Evolutionary conservation across 768 basidiomycete genomes (phyloP).

Genomic region (Suillus americanus): DNA sequence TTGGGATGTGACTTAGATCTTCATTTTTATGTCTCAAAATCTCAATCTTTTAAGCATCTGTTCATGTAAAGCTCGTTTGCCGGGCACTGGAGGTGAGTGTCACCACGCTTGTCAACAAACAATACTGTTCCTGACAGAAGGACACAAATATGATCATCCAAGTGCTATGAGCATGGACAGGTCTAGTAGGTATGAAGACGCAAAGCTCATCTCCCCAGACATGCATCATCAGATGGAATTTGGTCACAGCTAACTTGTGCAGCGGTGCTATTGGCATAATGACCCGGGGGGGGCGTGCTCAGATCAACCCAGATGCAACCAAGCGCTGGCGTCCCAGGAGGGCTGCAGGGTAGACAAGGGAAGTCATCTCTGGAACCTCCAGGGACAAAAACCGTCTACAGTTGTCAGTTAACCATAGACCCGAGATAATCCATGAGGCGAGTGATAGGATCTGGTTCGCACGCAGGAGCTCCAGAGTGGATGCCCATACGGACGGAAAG

Average conservation of each 20-base stretch:
- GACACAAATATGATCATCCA: neutral
- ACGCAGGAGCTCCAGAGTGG: conserved; percentile 87
- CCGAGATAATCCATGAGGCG: conserved; percentile 98
- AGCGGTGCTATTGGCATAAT: neutral
- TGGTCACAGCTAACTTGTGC: neutral
- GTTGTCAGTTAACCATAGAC: conserved; percentile 71
- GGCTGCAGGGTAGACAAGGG: conserved; percentile 74
- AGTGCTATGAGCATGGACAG: neutral
- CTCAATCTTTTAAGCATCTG: neutral
- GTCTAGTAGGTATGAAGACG: neutral
- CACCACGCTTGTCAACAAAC: neutral
- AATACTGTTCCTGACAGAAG: neutral
- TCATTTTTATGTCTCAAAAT: neutral
- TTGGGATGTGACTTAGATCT: too few relatives aligned
- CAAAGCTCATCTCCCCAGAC: neutral
- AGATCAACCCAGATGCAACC: conserved; percentile 29
- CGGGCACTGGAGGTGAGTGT: neutral
- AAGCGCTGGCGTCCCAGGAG: conserved; percentile 71
- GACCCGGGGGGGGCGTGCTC: neutral
- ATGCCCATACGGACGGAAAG: conserved; percentile 98
- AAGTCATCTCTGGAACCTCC: conserved; percentile 87
- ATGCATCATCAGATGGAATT: neutral
- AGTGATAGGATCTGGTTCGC: conserved; percentile 89
- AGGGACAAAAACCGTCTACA: conserved; percentile 43
- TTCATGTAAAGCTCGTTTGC: neutral